Conservation (phyloP, 345 rosid genomes). For the Geranium rotundifolium region DNA sequence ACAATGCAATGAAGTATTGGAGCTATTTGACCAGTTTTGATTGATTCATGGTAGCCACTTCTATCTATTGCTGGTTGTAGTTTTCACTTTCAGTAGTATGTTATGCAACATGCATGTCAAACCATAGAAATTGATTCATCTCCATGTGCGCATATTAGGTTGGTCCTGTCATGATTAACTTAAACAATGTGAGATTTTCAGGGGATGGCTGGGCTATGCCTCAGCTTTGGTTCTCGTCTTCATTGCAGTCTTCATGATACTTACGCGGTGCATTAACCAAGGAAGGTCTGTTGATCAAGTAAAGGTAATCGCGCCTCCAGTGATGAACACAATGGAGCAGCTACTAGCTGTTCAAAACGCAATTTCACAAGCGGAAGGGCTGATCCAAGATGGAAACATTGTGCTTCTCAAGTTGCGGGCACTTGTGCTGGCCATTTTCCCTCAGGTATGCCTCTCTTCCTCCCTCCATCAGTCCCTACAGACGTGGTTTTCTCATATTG, state of each 20-base stretch:
- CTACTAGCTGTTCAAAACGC: conserved; percentile 87
- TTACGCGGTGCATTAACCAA: conserved; percentile 47
- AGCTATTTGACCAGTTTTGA: too few relatives aligned
- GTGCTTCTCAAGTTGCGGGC: conserved; percentile 83
- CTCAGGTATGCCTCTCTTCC: conserved; percentile 38
- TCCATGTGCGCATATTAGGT: not conserved
- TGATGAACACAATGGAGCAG: conserved; percentile 89
- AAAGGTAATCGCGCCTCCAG: conserved; percentile 73
- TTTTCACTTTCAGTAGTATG: too few relatives aligned
- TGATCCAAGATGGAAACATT: conserved; percentile 76
- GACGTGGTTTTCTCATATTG: not conserved
- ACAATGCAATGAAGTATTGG: too few relatives aligned
- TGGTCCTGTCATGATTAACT: not conserved
- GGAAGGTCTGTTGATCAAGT: conserved; percentile 45
- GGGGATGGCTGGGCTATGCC: conserved; percentile 67
- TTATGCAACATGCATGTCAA: too few relatives aligned
- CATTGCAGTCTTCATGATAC: conserved; percentile 53
- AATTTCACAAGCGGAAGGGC: conserved; percentile 60
- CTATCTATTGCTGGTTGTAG: too few relatives aligned
- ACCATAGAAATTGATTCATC: too few relatives aligned
- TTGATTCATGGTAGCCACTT: too few relatives aligned
- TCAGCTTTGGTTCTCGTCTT: conserved; percentile 30
- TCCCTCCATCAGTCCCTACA: too few relatives aligned
- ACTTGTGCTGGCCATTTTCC: conserved; percentile 54
- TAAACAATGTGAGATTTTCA: conserved; percentile 13